Evolutionary conservation across 2,329 filamentous ascomycete genomes (phyloP), one percentile per base, ranked within the genome.

Genomic region (Talaromyces sp.): DNA sequence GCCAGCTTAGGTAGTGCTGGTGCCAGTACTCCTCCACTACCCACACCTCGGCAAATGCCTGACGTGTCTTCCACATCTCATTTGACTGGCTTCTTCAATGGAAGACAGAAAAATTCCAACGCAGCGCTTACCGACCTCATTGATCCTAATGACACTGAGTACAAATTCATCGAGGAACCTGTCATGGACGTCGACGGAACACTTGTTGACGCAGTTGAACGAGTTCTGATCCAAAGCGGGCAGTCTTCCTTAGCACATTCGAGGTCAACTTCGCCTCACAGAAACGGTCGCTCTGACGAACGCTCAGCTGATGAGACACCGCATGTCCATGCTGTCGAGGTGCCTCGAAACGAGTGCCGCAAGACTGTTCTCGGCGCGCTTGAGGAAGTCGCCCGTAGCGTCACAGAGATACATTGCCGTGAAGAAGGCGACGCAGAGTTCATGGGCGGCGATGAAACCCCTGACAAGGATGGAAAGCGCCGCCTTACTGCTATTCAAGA

Each of bases 101-200:
- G 61, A 62, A 70, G 69, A 13, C 70, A 69, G 52, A 76, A 71
- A 63, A 67, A 69, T 14, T 70, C 71, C 6, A 65, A 66, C 2
- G 66, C 67, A 14, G 45, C 68, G 7, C 16, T 66, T 19, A 70
- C 72, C 8, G 70, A 69, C 7, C 68, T 68, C 8, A 11, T 62
- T 31, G 70, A 73, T 22, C 61, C 70, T 10, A 69, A 62, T n/a
- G 73, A 74, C 37, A 76, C 82, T 1, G 81, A 84, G 60, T 83
- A 86, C 67, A 74, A 79, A 64, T 85, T 86, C 59, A 72, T 80
- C 11, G 82, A 85, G 67, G 85, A 87, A 67, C 74, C 75, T 2
- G 81, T 87, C 57, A 84, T 85, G 81, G 84, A 86, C 67, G 80
- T 86, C 60, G 85, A 87, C 66, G 79, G 80, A n/a, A 85, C 80